Percentiles rank a stretch among this genome's conserved stretches.
Conservation (phyloP, 208 protist genomes). For the Wallacemonas collosoma region DNA sequence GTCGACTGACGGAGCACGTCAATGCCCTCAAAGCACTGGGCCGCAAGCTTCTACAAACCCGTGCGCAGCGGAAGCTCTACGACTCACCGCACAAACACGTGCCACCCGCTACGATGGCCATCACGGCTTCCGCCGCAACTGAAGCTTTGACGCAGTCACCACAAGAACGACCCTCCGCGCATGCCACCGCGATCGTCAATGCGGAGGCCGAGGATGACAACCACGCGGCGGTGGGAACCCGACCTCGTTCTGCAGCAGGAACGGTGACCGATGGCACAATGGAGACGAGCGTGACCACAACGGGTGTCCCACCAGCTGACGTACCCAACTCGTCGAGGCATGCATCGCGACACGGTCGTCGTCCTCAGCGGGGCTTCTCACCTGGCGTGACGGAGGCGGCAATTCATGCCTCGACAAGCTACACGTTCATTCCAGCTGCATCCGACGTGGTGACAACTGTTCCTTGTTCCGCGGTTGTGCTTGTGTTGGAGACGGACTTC, state of each 20-base stretch:
- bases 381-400: conserved; percentile 9
- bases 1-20: conserved; percentile 44
- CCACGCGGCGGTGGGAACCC: no score
- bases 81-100: conserved; percentile 2
- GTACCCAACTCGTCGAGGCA: no score
- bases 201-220: no score
- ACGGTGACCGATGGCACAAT: no score
- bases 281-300: neutral
- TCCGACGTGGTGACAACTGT: conserved; percentile 28
- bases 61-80: conserved; percentile 35
- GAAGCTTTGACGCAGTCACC: no score
- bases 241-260: no score
- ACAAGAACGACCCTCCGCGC: no score
- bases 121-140: neutral
- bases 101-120: neutral
- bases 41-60: conserved; percentile 37
- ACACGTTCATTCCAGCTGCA: conserved; percentile 31
- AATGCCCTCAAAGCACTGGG: conserved; percentile 34
- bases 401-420: conserved; percentile 9
- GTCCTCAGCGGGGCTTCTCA: neutral
- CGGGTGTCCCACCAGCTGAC: neutral
- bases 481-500: neutral
- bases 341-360: neutral
- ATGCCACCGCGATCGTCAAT: no score
- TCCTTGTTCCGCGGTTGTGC: conserved; percentile 39